phyloP scores from a whole-genome alignment of 139 green algal genomes.

The Chlamydomonas eustigma region DNA sequence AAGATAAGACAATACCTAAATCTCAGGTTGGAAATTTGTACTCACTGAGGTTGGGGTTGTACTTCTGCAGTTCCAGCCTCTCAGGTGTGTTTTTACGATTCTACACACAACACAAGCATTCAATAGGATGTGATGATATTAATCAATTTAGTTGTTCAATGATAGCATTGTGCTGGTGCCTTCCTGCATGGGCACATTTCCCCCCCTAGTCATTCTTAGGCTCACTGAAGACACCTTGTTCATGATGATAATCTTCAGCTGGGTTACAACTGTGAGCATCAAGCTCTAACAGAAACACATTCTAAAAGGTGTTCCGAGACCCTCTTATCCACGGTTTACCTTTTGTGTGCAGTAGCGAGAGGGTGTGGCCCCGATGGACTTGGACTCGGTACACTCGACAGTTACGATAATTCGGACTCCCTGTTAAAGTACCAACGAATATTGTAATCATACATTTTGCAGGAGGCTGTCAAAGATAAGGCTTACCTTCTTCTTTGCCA shows the following conservation, averaged over 20 bases:
- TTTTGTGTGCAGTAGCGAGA: conserved; percentile 89
- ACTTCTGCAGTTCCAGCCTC: conserved; percentile 88
- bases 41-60: conserved; percentile 78
- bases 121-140: too few species aligned
- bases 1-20: too few species aligned
- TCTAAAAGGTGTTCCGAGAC: too few species aligned
- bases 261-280: neutral
- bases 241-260: neutral
- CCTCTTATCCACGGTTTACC: conserved; percentile 29
- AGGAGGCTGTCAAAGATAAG: neutral
- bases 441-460: too few species aligned
- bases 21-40: too few species aligned
- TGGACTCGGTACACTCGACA: conserved; percentile 90
- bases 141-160: too few species aligned
- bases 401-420: conserved; percentile 86
- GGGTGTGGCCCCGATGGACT: conserved; percentile 43
- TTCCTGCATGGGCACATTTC: too few species aligned
- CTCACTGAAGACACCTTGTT: too few species aligned
- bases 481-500: conserved; percentile 86
- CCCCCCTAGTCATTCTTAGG: too few species aligned
- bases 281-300: too few species aligned
- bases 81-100: conserved; percentile 86
- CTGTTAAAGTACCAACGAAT: neutral
- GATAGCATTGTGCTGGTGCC: too few species aligned
- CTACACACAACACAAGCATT: too few species aligned